Evolutionary conservation across 2,329 filamentous ascomycete species (phyloP).

Genomic region (Magnaporthales sp.): DNA sequence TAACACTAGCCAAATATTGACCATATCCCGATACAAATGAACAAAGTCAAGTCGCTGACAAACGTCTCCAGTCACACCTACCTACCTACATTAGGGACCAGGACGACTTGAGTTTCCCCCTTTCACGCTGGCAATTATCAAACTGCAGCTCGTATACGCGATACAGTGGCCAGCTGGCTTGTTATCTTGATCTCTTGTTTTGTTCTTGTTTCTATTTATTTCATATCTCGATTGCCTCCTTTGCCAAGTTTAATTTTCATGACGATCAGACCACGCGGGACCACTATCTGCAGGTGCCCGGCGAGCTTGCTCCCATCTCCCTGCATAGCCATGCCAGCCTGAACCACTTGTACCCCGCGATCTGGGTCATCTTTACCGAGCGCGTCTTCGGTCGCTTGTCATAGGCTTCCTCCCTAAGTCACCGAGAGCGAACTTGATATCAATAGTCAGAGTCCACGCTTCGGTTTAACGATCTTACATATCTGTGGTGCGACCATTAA

Average conservation of each 20-base stretch:
- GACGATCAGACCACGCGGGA: neutral
- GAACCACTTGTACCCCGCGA: neutral
- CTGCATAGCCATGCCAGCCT: neutral
- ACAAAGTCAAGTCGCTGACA: neutral
- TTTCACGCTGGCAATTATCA: no score
- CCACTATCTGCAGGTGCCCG: neutral
- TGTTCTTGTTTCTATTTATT: neutral
- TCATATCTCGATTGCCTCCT: neutral
- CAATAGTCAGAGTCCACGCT: neutral
- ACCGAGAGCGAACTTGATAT: neutral
- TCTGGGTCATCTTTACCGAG: neutral
- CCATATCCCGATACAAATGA: neutral
- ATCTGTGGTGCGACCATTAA: neutral
- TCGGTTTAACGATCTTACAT: neutral
- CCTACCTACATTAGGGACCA: neutral
- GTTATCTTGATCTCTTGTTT: neutral
- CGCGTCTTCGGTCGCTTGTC: neutral
- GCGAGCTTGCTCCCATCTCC: conserved; percentile 1
- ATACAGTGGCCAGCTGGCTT: neutral
- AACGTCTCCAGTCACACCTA: neutral
- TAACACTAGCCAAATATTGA: neutral
- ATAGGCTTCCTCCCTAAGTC: neutral
- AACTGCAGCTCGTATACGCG: neutral
- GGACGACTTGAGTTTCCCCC: no score
- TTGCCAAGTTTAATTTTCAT: neutral